A percentile compares a stretch with the other conserved stretches of the same genome.
Conservation (phyloP, 2,329 filamentous ascomycete species). For the Fusarium nisikadoi region DNA sequence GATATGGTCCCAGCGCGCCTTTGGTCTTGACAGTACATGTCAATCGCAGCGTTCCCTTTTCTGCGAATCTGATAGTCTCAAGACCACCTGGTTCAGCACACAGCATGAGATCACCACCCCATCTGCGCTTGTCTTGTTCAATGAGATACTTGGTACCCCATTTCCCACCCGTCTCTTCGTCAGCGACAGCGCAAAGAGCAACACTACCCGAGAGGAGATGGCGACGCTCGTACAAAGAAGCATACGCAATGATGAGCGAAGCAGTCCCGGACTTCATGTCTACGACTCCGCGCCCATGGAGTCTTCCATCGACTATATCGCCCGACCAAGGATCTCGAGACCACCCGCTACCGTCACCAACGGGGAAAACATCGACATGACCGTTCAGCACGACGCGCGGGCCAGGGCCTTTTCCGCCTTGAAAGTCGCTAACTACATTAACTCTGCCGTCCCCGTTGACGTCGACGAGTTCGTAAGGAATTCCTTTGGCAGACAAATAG, state of each 20-base stretch:
- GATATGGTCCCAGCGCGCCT: not conserved
- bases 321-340: not conserved
- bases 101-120: conserved; percentile 2
- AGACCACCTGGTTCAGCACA: not conserved
- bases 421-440: not conserved
- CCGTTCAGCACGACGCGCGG: not conserved
- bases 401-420: not conserved
- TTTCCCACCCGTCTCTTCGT: conserved; percentile 2
- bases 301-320: not conserved
- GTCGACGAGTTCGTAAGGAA: not conserved
- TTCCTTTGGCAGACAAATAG: not conserved
- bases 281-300: not conserved
- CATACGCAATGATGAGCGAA: not conserved
- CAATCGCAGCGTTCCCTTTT: not conserved
- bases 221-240: not conserved
- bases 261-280: conserved; percentile 6
- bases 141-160: not conserved
- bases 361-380: not conserved
- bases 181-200: not conserved
- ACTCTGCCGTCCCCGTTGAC: not conserved
- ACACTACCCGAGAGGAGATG: not conserved
- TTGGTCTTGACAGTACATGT: not conserved
- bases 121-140: not conserved
- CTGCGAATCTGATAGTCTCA: not conserved
- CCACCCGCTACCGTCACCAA: not conserved